phyloP scores from a whole-genome alignment of 176 grass and related monocot species.

The Carex kokanica region DNA sequence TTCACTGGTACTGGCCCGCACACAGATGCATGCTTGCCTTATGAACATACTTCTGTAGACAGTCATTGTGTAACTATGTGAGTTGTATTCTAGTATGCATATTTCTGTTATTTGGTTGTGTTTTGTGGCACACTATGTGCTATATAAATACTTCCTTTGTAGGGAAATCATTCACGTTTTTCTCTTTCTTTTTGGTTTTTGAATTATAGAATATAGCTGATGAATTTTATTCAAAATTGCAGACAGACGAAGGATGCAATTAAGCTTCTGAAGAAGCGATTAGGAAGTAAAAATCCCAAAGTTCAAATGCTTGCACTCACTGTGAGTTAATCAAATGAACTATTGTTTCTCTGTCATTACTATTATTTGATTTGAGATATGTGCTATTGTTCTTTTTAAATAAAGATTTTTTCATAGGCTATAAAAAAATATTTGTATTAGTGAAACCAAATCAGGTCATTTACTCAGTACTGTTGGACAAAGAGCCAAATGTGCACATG shows the following conservation, averaged over 20 bases:
- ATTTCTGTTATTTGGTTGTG: background rate
- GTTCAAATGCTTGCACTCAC: constrained; percentile 85
- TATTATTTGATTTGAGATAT: background rate
- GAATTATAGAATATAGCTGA: constrained; percentile 25
- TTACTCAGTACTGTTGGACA: background rate
- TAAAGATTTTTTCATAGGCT: background rate
- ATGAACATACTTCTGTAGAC: background rate
- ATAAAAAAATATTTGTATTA: background rate
- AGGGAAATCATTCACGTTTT: background rate
- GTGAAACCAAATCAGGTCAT: constrained; percentile 8
- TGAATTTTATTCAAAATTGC: constrained; percentile 37
- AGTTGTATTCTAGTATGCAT: background rate
- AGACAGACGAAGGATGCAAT: constrained; percentile 90
- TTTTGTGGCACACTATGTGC: background rate
- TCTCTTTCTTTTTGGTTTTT: constrained; percentile 1
- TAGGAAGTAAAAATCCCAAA: constrained; percentile 89
- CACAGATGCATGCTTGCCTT: background rate
- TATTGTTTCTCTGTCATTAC: background rate
- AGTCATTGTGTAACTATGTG: background rate
- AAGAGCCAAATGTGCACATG: background rate
- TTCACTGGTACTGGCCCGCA: background rate
- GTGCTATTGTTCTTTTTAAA: background rate
- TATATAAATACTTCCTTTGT: background rate
- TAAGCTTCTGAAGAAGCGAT: constrained; percentile 96
- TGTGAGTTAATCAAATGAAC: constrained; percentile 53